phyloP scores from a whole-genome alignment of 2,329 filamentous ascomycete genomes.

The Calcarisporium arbuscula region DNA sequence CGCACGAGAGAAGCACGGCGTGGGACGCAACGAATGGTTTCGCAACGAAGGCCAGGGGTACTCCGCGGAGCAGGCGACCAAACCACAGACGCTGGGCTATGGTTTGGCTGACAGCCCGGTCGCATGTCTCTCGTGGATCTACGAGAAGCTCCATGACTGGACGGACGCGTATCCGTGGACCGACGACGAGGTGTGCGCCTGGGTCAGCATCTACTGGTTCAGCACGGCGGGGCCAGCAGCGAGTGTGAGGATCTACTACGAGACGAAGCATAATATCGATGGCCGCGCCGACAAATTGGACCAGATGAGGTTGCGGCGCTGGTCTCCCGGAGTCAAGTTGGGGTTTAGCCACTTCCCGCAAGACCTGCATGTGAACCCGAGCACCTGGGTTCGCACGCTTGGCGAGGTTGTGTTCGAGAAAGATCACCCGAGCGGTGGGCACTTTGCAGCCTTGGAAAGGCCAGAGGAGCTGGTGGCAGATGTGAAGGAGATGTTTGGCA shows the following conservation, averaged over 20 bases:
- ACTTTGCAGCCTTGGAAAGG: conserved; percentile 6
- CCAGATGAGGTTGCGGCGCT: no score
- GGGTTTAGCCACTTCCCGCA: conserved; percentile 5
- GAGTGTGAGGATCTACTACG: conserved; percentile 66
- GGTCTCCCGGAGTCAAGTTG: no score
- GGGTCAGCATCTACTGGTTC: conserved; percentile 69
- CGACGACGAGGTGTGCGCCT: conserved; percentile 69
- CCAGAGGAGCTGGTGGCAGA: conserved; percentile 3
- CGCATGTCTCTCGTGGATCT: conserved; percentile 69
- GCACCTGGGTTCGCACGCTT: conserved; percentile 1
- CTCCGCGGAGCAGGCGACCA: conserved; percentile 43
- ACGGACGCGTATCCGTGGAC: conserved; percentile 66
- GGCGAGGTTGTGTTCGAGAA: conserved; percentile 3
- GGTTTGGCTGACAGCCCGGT: conserved; percentile 64
- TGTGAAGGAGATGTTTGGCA: no score
- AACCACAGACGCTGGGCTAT: conserved; percentile 68
- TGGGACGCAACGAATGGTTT: conserved; percentile 53
- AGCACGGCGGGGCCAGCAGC: conserved; percentile 63
- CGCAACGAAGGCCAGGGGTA: conserved; percentile 38
- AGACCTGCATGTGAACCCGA: conserved; percentile 2
- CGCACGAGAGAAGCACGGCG: conserved; percentile 27
- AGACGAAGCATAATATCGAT: conserved; percentile 49
- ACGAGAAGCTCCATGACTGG: conserved; percentile 76
- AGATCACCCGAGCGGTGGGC: conserved; percentile 3
- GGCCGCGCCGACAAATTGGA: no score